A percentile compares a stretch with the other conserved stretches of the same genome.
These are phyloP conservation scores for Bacidia rubella DNA, from an alignment of 495 filamentous ascomycete genomes.

Conservation along the genomic window DNA sequence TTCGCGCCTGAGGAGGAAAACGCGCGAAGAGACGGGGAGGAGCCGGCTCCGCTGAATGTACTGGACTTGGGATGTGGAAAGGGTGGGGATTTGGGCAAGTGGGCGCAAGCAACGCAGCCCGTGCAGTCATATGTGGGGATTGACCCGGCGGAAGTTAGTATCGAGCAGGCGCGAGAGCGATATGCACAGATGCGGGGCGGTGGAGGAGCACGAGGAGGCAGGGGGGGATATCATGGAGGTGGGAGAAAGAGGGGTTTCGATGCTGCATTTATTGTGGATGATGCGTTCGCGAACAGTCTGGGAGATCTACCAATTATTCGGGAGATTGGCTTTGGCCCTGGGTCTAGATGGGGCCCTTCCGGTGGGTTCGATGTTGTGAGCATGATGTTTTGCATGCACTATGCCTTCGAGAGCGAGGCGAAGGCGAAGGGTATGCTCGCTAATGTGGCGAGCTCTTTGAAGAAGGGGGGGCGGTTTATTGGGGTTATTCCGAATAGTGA, in stretches of 20 bases:
- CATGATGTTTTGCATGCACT: slow-evolving; percentile 99
- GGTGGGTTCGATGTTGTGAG: slow-evolving; percentile 91
- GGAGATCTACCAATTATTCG: slow-evolving; percentile 63
- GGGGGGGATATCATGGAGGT: slow-evolving; percentile 34
- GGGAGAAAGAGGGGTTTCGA: slow-evolving; percentile 51
- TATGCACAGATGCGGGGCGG: slow-evolving; percentile 63
- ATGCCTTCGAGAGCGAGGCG: slow-evolving; percentile 83
- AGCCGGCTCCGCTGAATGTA: slow-evolving; percentile 55
- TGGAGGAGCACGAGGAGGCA: slow-evolving; percentile 35
- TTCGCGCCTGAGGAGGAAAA: slow-evolving; percentile 67
- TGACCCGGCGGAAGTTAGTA: slow-evolving; percentile 82
- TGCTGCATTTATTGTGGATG: slow-evolving; percentile 71
- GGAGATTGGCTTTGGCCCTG: slow-evolving; percentile 71
- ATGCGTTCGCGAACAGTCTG: slow-evolving; percentile 75
- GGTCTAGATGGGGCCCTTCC: slow-evolving; percentile 46
- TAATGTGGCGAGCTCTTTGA: slow-evolving; percentile 79
- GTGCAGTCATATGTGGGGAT: slow-evolving; percentile 84
- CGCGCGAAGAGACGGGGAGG: slow-evolving; percentile 23
- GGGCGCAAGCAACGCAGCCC: slow-evolving; percentile 75
- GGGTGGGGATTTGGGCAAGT: slow-evolving; percentile 88
- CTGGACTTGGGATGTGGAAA: slow-evolving; percentile 95
- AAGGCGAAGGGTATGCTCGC: slow-evolving; percentile 84
- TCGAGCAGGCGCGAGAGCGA: slow-evolving; percentile 76
- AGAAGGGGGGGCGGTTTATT: slow-evolving; percentile 87
- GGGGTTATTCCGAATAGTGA: slow-evolving; percentile 91